phyloP scores from a whole-genome alignment of 768 basidiomycete species.

The Leccinum olivaceopallidum region DNA sequence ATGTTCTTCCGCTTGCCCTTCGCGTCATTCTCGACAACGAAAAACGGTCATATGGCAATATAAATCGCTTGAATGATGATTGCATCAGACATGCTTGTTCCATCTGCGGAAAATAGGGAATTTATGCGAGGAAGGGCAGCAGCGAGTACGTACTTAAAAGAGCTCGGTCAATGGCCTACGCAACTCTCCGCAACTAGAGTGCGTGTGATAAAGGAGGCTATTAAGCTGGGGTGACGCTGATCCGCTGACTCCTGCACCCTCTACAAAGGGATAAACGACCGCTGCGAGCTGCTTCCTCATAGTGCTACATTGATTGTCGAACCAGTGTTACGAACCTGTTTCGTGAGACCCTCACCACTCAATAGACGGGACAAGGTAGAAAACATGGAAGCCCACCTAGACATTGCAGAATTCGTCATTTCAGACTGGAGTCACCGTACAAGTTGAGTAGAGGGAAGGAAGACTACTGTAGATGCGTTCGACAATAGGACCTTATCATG shows the following conservation, averaged over 20 bases:
- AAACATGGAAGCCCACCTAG: too few species aligned
- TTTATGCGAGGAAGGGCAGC: slow-evolving; percentile 75
- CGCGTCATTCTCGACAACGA: slow-evolving; percentile 64
- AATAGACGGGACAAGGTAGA: slow-evolving; percentile 42
- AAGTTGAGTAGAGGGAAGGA: too few species aligned
- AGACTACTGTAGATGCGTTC: too few species aligned
- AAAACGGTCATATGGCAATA: slow-evolving; percentile 92
- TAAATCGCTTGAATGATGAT: slow-evolving; percentile 94
- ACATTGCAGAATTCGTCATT: too few species aligned
- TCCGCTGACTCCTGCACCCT: slow-evolving; percentile 51
- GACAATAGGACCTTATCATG: too few species aligned
- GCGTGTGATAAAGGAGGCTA: slow-evolving; percentile 47
- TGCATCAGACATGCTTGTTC: slow-evolving; percentile 74
- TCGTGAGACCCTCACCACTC: slow-evolving; percentile 75
- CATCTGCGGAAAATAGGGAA: slow-evolving; percentile 68
- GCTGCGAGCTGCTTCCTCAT: slow-evolving; percentile 80
- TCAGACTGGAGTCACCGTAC: too few species aligned
- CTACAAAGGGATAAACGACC: slow-evolving; percentile 85
- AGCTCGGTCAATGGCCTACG: slow-evolving; percentile 61
- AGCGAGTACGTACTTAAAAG: slow-evolving; percentile 62
- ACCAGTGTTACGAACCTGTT: slow-evolving; percentile 60
- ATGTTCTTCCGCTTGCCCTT: slow-evolving; percentile 58
- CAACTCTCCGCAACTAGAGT: slow-evolving; percentile 34
- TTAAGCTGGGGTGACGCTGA: slow-evolving; percentile 50
- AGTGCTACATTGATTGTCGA: slow-evolving; percentile 32